Evolutionary conservation across 805 yeast genomes (phyloP), one percentile per base, ranked within the genome.

Genomic region (Lachancea waltii): DNA sequence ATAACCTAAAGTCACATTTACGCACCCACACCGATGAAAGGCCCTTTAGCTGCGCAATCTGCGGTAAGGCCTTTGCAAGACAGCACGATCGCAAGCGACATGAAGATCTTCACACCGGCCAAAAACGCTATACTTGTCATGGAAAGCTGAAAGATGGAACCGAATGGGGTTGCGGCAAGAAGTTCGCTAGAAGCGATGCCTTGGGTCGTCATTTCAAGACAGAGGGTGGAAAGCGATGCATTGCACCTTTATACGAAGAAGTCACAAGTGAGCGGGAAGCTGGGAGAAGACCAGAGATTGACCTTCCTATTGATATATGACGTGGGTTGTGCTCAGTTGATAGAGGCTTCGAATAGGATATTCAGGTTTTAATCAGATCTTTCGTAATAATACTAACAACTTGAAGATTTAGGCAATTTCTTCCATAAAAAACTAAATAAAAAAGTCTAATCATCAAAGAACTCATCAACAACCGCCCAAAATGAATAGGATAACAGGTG

Each of bases 11-110:
- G 49, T 85, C 95, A 0, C 98, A 90, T 62, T 65, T 84, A 54
- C 68, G 96, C 42, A 90, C 97, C 0, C 98, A 85, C 57, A 83
- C 94, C 0, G 82, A 82, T 54, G 94, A 84, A 53, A 64, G 87
- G 37, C 94, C 92, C 5, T 84, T 75, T 52, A 68, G 75, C 6
- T 84, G 95, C 60, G 65, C 72, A 10, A 69, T 74, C 3, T 84
- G 94, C 62, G 86, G 85, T 4, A 83, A 83, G 56, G 84, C 89
- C 1, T 84, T 84, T 67, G 89, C 89, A 5, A 63, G 92, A 42
- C 80, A 79, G 40, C 92, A 83, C 51, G 92, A 83, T 56, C 64
- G 80, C 42, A 81, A 79, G 53, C 67, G 92, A 40, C 92, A 83
- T 52, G 89, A 81, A 51, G 77, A 77, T 49, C 64, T 83, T 42